These are phyloP conservation scores for Penicillium sp. DNA, from an alignment of 2,329 filamentous ascomycete genomes.

Conservation along the genomic window DNA sequence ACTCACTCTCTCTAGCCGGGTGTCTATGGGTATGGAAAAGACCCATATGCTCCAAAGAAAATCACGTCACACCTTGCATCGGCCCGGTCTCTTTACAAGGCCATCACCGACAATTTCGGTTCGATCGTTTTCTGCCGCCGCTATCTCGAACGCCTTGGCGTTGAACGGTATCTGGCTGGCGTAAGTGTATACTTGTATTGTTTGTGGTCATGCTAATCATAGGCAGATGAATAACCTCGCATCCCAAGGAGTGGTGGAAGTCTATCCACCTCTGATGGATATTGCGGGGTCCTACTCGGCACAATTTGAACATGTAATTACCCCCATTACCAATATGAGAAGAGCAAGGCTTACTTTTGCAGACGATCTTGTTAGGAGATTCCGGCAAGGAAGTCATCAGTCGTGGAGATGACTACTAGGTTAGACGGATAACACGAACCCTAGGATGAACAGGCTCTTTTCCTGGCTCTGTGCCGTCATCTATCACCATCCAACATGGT, in stretches of 20 bases:
- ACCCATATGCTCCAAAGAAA: slow-evolving; percentile 34
- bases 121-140: slow-evolving; percentile 57
- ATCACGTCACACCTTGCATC: slow-evolving; percentile 42
- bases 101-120: slow-evolving; percentile 58
- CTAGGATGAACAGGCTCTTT: too few relatives aligned
- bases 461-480: not conserved
- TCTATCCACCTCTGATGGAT: slow-evolving; percentile 54
- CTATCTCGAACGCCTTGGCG: slow-evolving; percentile 59
- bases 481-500: not conserved
- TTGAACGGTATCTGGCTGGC: slow-evolving; percentile 54
- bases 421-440: not conserved
- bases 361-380: slow-evolving; percentile 47
- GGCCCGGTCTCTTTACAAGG: slow-evolving; percentile 53
- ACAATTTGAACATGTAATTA: slow-evolving; percentile 55
- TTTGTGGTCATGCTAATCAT: slow-evolving; percentile 3
- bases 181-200: slow-evolving; percentile 34
- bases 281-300: slow-evolving; percentile 57
- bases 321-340: too few relatives aligned
- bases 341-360: slow-evolving; percentile 10
- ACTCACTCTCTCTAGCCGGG: slow-evolving; percentile 35
- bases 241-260: slow-evolving; percentile 52
- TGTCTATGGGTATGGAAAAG: slow-evolving; percentile 50
- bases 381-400: slow-evolving; percentile 49
- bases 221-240: slow-evolving; percentile 54
- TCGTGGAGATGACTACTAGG: slow-evolving; percentile 49